Evolutionary conservation across 78 protist species (phyloP), one percentile per base, ranked within the genome.

Genomic region (Reticulomyxa filosa): DNA sequence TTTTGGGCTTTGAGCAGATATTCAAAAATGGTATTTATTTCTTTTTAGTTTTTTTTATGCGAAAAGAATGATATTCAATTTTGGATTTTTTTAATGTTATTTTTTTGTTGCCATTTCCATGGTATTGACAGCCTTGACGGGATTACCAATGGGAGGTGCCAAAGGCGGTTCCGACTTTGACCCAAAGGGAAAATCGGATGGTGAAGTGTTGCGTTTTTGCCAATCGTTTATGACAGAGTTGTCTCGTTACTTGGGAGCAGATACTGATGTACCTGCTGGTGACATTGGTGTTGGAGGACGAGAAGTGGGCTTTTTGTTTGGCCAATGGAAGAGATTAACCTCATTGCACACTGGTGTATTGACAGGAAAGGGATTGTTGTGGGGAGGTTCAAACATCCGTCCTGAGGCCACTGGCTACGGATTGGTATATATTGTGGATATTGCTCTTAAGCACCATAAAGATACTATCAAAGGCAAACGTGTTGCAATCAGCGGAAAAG

Each of bases 401-500:
- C 83, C 86, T 4, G 83, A 81, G 39, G 86, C 86, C 27, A 81
- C 86, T 1, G 86, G 86, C 23, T 81, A 74, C 39, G 86, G 86
- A n/a, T 48, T 57, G 26, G 76, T 74, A 11, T 81, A 81, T 61
- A 74, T 63, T 46, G 62, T 32, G n/a, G 5, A 29, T 1, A 63
- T 71, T 35, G 55, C 64, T 61, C 38, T 74, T 4, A 3, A 55
- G 59, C n/a, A n/a, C n/a, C n/a, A n/a, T n/a, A n/a, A n/a, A n/a
- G n/a, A 7, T 29, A 0, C 11, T 4, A 0, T 74, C 30, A 32
- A 38, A 32, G 86, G 83, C 46, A 13, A 67, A 70, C 1, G 17
- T 25, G 53, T 0, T 6, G 4, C 17, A 23, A 20, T 77, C 57
- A 74, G 81, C 3, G 86, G 86, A 3, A 38, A 67, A 20, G 86